Evolutionary conservation across 805 yeast species (phyloP).

Genomic region (Schwanniomyces yamadae): DNA sequence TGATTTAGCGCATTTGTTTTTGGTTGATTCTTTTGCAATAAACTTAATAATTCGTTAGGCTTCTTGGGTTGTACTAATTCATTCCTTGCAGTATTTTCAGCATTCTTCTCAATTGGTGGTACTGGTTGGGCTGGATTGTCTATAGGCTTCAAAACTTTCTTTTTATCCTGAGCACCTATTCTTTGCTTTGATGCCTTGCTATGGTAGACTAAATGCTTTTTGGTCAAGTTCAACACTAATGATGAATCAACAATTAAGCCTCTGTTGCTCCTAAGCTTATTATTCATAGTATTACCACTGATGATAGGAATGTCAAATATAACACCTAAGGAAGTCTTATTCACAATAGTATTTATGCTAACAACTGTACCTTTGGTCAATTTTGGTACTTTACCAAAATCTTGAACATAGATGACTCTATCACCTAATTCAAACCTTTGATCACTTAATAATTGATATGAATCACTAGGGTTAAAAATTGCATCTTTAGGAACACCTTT

Average conservation of each 20-base stretch:
- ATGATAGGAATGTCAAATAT: conserved; percentile 81
- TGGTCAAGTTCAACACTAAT: conserved; percentile 72
- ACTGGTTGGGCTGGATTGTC: conserved; percentile 9
- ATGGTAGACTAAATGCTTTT: conserved; percentile 73
- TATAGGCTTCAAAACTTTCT: conserved; percentile 18
- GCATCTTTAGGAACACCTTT: conserved; percentile 86
- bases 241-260: conserved; percentile 84
- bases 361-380: conserved; percentile 90
- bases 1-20: conserved; percentile 17
- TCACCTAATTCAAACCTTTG: conserved; percentile 88
- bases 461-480: conserved; percentile 69
- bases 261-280: conserved; percentile 72
- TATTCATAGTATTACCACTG: conserved; percentile 80
- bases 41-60: conserved; percentile 29
- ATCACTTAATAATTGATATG: conserved; percentile 65
- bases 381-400: conserved; percentile 85
- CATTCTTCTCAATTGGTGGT: conserved; percentile 4
- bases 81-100: neutral
- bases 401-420: conserved; percentile 79
- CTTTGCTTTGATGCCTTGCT: conserved; percentile 57
- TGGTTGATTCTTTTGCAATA: conserved; percentile 17
- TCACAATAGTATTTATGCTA: conserved; percentile 56
- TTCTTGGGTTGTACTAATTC: conserved; percentile 15
- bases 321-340: conserved; percentile 67
- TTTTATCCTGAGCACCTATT: conserved; percentile 12